Conservation (phyloP, 495 filamentous ascomycete genomes). For the Aspergillus homomorphus region DNA sequence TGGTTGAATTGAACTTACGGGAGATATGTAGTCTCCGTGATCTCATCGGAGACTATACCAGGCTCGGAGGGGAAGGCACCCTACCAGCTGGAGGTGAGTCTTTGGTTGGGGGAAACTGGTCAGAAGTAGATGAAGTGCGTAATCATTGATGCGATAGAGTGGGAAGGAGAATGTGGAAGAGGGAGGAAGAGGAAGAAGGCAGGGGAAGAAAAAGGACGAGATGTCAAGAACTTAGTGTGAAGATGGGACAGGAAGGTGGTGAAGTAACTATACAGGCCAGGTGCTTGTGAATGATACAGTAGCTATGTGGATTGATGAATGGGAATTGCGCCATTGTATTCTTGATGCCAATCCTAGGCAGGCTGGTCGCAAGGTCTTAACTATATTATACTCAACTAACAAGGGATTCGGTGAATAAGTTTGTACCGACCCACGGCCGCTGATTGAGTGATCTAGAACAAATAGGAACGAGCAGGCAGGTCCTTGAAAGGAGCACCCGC, state of each 20-base stretch:
- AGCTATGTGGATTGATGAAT: background rate
- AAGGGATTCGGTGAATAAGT: no score
- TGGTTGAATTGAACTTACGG: no score
- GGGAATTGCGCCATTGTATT: background rate
- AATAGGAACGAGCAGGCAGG: background rate
- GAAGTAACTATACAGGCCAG: background rate
- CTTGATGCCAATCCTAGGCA: background rate
- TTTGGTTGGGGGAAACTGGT: no score
- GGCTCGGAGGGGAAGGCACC: no score
- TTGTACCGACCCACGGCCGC: no score
- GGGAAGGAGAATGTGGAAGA: no score
- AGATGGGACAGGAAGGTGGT: background rate
- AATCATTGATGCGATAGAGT: no score
- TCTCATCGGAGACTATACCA: no score
- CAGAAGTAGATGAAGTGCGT: no score
- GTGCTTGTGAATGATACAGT: background rate
- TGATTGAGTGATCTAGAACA: background rate
- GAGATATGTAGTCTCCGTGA: no score
- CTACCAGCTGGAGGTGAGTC: no score
- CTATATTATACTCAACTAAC: background rate
- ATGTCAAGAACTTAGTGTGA: background rate
- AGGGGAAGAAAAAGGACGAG: background rate
- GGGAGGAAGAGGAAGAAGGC: no score
- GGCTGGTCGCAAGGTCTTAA: background rate
- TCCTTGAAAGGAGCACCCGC: background rate